These are phyloP conservation scores for Debaryomyces sp. DNA, from an alignment of 1,139 yeast genomes.

Conservation along the genomic window DNA sequence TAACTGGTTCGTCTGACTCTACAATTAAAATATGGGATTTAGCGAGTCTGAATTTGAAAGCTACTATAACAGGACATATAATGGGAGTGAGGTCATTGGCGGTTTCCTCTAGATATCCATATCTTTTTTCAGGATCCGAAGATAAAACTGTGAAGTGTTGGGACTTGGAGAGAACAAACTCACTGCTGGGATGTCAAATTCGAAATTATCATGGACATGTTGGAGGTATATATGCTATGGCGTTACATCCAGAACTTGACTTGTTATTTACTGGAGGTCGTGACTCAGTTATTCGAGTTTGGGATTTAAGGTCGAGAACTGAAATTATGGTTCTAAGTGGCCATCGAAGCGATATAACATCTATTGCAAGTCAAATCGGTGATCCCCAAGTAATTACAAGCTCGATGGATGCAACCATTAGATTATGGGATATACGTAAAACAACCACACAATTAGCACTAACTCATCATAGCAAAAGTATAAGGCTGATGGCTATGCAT, in stretches of 20 bases:
- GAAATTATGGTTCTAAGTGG: constrained; percentile 82
- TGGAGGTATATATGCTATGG: constrained; percentile 84
- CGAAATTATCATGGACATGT: constrained; percentile 94
- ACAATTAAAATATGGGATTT: constrained; percentile 93
- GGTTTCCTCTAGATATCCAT: constrained; percentile 77
- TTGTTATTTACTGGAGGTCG: constrained; percentile 88
- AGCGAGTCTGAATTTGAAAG: constrained; percentile 66
- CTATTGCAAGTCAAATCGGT: constrained; percentile 64
- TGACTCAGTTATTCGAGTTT: constrained; percentile 82
- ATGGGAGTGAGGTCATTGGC: constrained; percentile 84
- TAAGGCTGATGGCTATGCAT: constrained; percentile 71
- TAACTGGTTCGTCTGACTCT: constrained; percentile 86
- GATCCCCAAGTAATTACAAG: constrained; percentile 89
- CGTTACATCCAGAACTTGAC: constrained; percentile 85
- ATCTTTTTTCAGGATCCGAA: constrained; percentile 89
- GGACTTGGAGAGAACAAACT: constrained; percentile 88
- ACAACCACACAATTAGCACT: constrained; percentile 51
- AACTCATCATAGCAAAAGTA: constrained; percentile 84
- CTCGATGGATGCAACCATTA: constrained; percentile 81
- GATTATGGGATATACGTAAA: constrained; percentile 76
- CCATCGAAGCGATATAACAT: constrained; percentile 74
- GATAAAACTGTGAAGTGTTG: constrained; percentile 95
- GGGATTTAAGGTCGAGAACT: constrained; percentile 88
- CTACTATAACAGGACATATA: constrained; percentile 86
- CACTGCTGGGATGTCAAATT: constrained; percentile 54